Evolutionary conservation across 768 basidiomycete genomes (phyloP).

Genomic region (Boletus eberwhitei): DNA sequence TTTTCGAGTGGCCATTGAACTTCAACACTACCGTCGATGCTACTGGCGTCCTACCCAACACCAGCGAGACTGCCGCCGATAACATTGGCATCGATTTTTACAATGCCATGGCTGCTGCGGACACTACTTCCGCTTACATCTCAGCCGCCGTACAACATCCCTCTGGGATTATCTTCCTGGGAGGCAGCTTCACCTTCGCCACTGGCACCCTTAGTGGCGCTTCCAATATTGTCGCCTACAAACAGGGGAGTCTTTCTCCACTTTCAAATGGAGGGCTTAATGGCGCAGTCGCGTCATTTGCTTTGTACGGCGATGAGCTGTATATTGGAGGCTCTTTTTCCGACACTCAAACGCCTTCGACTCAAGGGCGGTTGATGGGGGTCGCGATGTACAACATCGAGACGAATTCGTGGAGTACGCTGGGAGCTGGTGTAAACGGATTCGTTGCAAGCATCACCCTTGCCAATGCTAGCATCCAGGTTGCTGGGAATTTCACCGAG

Average conservation of each 20-base stretch:
- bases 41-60: slow-evolving; percentile 59
- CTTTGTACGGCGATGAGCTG: slow-evolving; percentile 58
- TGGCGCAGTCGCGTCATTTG: slow-evolving; percentile 68
- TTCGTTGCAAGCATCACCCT: slow-evolving; percentile 60
- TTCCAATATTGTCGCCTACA: slow-evolving; percentile 72
- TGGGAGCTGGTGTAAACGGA: slow-evolving; percentile 77
- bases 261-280: slow-evolving; percentile 72
- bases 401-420: slow-evolving; percentile 60
- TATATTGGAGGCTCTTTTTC: slow-evolving; percentile 89
- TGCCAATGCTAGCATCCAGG: slow-evolving; percentile 49
- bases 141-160: slow-evolving; percentile 62
- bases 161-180: slow-evolving; percentile 66
- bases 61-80: slow-evolving; percentile 68
- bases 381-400: slow-evolving; percentile 71
- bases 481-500: slow-evolving; percentile 74
- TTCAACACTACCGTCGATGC: slow-evolving; percentile 49
- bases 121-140: slow-evolving; percentile 38
- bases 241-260: slow-evolving; percentile 49
- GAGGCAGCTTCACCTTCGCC: slow-evolving; percentile 68
- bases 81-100: slow-evolving; percentile 58
- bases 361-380: slow-evolving; percentile 49
- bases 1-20: slow-evolving; percentile 82
- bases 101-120: slow-evolving; percentile 51
- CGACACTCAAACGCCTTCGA: slow-evolving; percentile 56
- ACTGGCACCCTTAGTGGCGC: slow-evolving; percentile 53